phyloP scores from a whole-genome alignment of 495 filamentous ascomycete genomes.

The Hypoxylon lienhwacheense region DNA sequence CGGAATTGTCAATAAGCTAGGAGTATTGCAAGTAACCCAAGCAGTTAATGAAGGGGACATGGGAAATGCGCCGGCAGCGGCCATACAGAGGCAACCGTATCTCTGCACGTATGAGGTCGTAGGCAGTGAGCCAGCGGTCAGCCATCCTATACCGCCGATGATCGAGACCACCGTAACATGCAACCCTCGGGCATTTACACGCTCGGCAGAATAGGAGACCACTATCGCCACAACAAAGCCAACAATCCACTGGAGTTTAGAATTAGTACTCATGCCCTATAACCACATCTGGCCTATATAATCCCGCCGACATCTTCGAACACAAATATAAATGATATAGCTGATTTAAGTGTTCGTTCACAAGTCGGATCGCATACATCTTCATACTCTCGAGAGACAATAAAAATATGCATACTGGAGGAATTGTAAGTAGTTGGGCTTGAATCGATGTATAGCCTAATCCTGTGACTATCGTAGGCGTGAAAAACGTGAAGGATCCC shows the following conservation, averaged over 20 bases:
- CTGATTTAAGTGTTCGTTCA: no score
- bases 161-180: conserved; percentile 18
- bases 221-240: conserved; percentile 25
- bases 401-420: conserved; percentile 59
- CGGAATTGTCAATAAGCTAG: conserved; percentile 20
- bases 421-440: conserved; percentile 75
- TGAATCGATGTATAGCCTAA: conserved; percentile 64
- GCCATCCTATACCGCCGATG: conserved; percentile 24
- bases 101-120: conserved; percentile 15
- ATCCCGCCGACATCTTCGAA: no score
- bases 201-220: conserved; percentile 24
- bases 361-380: no score
- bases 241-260: conserved; percentile 19
- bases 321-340: no score
- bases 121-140: conserved; percentile 22
- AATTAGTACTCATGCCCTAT: background rate
- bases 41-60: conserved; percentile 14
- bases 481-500: conserved; percentile 78
- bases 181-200: conserved; percentile 12
- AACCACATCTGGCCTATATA: background rate
- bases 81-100: conserved; percentile 27
- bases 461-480: conserved; percentile 72
- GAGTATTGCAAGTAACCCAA: conserved; percentile 24
- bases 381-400: no score
- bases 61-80: conserved; percentile 24